Percentiles rank a stretch among this genome's conserved stretches.
These are phyloP conservation scores for Rubia tinctorum DNA, from an alignment of 305 asterid genomes.

Conservation along the genomic window DNA sequence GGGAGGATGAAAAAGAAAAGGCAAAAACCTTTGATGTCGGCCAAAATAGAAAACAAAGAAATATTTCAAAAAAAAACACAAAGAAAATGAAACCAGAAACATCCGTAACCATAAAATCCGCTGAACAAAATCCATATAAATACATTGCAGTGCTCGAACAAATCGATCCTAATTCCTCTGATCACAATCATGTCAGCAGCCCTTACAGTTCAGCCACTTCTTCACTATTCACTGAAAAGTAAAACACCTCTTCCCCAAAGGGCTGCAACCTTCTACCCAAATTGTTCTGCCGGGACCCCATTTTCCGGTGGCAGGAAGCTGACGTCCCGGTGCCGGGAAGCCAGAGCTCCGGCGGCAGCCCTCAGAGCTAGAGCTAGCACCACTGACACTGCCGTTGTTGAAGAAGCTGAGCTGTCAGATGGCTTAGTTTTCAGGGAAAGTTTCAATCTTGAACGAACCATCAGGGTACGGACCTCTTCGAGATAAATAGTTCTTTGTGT, in stretches of 20 bases:
- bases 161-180: not conserved
- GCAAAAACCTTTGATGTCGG: not conserved
- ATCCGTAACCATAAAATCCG: not conserved
- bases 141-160: slow-evolving; percentile 2
- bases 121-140: not conserved
- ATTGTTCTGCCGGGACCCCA: slow-evolving; percentile 13
- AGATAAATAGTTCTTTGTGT: not conserved
- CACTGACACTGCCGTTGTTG: slow-evolving; percentile 20
- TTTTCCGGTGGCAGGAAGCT: slow-evolving; percentile 9
- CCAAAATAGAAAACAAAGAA: not conserved
- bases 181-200: slow-evolving; percentile 20
- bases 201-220: slow-evolving; percentile 11
- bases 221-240: slow-evolving; percentile 7
- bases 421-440: slow-evolving; percentile 17
- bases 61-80: too few species aligned
- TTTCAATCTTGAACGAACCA: slow-evolving; percentile 17
- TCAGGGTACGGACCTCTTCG: slow-evolving; percentile 12
- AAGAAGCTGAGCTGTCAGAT: slow-evolving; percentile 16
- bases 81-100: not conserved
- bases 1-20: not conserved
- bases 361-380: slow-evolving; percentile 21
- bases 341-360: slow-evolving; percentile 1
- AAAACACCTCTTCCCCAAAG: slow-evolving; percentile 9
- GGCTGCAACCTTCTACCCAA: not conserved
- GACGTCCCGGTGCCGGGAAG: not conserved